Base-by-base conservation (phyloP, 1,139 yeast genomes). In the Scheffersomyces illinoinensis region DNA sequence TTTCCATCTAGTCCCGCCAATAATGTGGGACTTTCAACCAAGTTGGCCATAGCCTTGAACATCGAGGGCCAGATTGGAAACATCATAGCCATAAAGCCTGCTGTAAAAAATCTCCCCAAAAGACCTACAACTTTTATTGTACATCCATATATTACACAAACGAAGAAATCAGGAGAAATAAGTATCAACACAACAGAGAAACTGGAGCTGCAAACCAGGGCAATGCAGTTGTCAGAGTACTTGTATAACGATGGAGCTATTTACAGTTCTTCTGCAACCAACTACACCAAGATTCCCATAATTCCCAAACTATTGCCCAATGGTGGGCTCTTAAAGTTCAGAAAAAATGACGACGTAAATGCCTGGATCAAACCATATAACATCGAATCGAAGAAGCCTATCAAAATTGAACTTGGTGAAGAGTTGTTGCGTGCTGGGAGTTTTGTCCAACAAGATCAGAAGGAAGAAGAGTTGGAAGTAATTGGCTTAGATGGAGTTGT, bases 271-370 rank as follows among this genome's bases (percentile, higher is more conserved):
- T 48, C 51, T 3, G 26, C 18, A 24, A 82, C 90, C 0, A 85
- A 84, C 63, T 80, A 73, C 52, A 63, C 76, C 55, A 81, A 76
- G 54, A 62, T 87, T 2, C 93, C 95, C 0, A 75, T 77, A 0
- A 72, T 85, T 4, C 76, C 81, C 0, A 73, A 72, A 1, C 54
- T 81, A 0, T 73, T 90, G 26, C 89, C 90, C 0, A 64, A 77
- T 52, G 97, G 97, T 8, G 96, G 90, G 0, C 64, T 87, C 6
- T 61, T 91, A 18, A 85, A 80, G 56, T 80, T 89, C 63, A 85
- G 83, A 56, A 77, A 77, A 62, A 74, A 75, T 57, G 77, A 80
- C 43, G 83, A 79, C 39, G 68, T 76, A 2, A 71, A 69, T 56
- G 74, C 81, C 2, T 87, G 90, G 88, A 67, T 81, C 14, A 68